Percentiles rank a stretch among this genome's conserved stretches.
Conservation (phyloP, 768 basidiomycete species). For the Ramaria rubella region DNA sequence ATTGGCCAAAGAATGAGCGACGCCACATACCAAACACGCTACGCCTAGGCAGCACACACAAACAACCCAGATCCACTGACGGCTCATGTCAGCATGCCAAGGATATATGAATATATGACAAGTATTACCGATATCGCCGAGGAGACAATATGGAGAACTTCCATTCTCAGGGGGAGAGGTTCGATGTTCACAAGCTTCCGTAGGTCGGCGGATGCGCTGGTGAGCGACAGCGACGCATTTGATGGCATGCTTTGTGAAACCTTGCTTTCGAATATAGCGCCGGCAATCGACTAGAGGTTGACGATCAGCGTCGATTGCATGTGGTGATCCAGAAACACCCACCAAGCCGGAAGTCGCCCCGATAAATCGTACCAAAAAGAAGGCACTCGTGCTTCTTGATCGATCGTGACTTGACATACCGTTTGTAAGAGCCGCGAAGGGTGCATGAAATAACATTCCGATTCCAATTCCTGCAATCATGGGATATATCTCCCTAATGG, state of each 20-base stretch:
- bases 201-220: conserved; percentile 48
- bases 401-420: conserved; percentile 60
- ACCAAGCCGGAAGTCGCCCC: conserved; percentile 80
- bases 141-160: conserved; percentile 49
- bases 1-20: background rate
- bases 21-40: conserved; percentile 49
- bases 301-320: conserved; percentile 14
- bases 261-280: conserved; percentile 61
- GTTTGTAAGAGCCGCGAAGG: conserved; percentile 71
- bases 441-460: conserved; percentile 81
- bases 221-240: conserved; percentile 34
- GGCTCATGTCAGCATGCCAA: conserved; percentile 6
- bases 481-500: conserved; percentile 50
- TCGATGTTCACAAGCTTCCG: conserved; percentile 36
- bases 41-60: conserved; percentile 64
- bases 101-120: conserved; percentile 12
- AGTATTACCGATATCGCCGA: conserved; percentile 53
- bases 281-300: conserved; percentile 57
- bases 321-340: conserved; percentile 23
- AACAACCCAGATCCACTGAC: conserved; percentile 65
- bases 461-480: conserved; percentile 70
- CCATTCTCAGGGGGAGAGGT: conserved; percentile 37
- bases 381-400: conserved; percentile 77
- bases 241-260: conserved; percentile 44
- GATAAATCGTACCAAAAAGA: conserved; percentile 83